Conservation (phyloP, 2,329 filamentous ascomycete species). For the Sporothrix variecibatus region DNA sequence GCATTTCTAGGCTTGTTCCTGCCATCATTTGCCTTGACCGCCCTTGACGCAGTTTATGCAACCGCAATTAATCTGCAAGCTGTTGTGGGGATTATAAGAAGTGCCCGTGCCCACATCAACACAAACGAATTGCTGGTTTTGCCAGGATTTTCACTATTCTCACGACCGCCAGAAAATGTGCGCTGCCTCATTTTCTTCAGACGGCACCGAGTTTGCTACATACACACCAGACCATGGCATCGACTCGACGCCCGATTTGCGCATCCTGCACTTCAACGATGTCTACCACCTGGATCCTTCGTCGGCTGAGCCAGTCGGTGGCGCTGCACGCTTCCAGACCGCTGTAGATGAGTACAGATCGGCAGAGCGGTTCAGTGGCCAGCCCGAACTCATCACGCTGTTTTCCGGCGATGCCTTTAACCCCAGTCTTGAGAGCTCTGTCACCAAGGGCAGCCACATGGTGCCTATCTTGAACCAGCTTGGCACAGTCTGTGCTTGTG, state of each 20-base stretch:
- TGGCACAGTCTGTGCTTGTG: conserved; percentile 76
- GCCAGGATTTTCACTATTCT: background rate
- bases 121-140: background rate
- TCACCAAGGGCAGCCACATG: conserved; percentile 92
- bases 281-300: conserved; percentile 82
- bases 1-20: background rate
- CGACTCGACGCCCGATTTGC: conserved; percentile 62
- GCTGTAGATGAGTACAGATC: conserved; percentile 74
- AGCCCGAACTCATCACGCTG: conserved; percentile 70
- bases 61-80: background rate
- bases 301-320: conserved; percentile 81
- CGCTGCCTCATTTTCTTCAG: background rate
- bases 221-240: conserved; percentile 36
- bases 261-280: conserved; percentile 90
- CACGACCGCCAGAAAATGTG: conserved; percentile 3
- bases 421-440: conserved; percentile 81
- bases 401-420: conserved; percentile 95
- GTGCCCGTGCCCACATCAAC: background rate
- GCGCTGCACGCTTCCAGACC: conserved; percentile 77
- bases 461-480: conserved; percentile 78
- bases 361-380: conserved; percentile 59
- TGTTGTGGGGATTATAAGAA: background rate
- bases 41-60: background rate
- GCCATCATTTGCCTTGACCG: background rate
- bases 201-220: conserved; percentile 20